Conservation (phyloP, 1,139 yeast species). For the Kodamaea plutei region DNA sequence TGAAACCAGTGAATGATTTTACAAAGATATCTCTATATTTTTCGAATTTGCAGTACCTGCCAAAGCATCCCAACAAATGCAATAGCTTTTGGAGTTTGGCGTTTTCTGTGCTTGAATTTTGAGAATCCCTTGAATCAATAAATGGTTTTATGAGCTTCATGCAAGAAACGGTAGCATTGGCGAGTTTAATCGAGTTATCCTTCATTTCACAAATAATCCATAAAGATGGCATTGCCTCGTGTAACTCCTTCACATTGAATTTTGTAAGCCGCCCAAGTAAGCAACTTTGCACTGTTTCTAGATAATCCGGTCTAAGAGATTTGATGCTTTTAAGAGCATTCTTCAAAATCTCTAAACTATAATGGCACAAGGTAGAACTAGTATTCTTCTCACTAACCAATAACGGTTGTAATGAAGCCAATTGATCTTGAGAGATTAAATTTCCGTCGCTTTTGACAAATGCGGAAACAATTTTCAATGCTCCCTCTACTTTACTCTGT, state of each 20-base stretch:
- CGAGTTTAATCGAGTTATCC: constrained; percentile 45
- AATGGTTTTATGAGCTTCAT: constrained; percentile 45
- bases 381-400: constrained; percentile 43
- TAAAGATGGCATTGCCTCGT: constrained; percentile 65
- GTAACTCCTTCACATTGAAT: constrained; percentile 53
- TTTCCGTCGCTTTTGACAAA: constrained; percentile 48
- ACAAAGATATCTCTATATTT: constrained; percentile 37
- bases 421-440: constrained; percentile 59
- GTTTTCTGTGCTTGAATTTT: constrained; percentile 9
- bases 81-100: constrained; percentile 53
- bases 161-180: constrained; percentile 60
- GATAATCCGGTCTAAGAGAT: constrained; percentile 49
- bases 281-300: constrained; percentile 46
- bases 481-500: constrained; percentile 24
- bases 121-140: constrained; percentile 18
- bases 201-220: constrained; percentile 51
- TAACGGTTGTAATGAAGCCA: constrained; percentile 58
- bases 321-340: constrained; percentile 40
- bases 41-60: constrained; percentile 61
- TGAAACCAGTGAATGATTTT: constrained; percentile 38
- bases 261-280: constrained; percentile 55
- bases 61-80: constrained; percentile 64
- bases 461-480: constrained; percentile 48
- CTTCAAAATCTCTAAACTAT: constrained; percentile 52
- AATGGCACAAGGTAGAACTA: constrained; percentile 31